Percentiles rank a stretch among this genome's conserved stretches.
These are phyloP conservation scores for Marchantia paleacea DNA, from an alignment of 225 moss, liverwort and hornwort species.

Conservation along the genomic window DNA sequence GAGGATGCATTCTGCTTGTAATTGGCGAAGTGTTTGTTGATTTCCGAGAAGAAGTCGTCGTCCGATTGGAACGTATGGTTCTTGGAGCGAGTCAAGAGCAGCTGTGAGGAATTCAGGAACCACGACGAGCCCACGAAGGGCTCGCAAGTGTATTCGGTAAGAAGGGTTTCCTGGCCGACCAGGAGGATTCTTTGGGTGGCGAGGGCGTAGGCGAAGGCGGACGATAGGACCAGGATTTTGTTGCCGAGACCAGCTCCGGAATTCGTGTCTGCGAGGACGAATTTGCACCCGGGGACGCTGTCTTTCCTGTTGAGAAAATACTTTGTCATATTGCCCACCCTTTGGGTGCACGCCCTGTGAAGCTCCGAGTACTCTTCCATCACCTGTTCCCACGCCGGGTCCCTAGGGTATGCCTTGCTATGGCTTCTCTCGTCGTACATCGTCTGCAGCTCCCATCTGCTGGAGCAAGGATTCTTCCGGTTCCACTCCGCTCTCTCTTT, in stretches of 20 bases:
- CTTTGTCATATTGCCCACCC: conserved; percentile 31
- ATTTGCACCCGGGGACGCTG: conserved; percentile 32
- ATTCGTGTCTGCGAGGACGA: conserved; percentile 31
- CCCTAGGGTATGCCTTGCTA: conserved; percentile 19
- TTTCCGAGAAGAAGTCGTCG: neutral
- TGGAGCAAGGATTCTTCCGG: conserved; percentile 28
- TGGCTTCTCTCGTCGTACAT: conserved; percentile 35
- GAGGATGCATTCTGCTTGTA: neutral
- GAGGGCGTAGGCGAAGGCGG: conserved; percentile 39
- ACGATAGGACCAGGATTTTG: conserved; percentile 32
- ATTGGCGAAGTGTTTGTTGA: conserved; percentile 2
- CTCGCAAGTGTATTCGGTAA: conserved; percentile 34
- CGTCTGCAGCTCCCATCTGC: conserved; percentile 31
- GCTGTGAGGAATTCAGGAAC: conserved; percentile 17
- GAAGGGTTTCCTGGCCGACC: conserved; percentile 9
- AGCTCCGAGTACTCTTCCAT: conserved; percentile 37
- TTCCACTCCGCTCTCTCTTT: conserved; percentile 1
- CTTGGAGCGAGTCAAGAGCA: conserved; percentile 18
- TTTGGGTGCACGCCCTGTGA: conserved; percentile 37
- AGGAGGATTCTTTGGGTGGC: conserved; percentile 44
- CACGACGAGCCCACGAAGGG: conserved; percentile 45
- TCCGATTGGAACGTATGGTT: conserved; percentile 2
- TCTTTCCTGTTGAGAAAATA: conserved; percentile 29
- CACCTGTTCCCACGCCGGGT: conserved; percentile 32
- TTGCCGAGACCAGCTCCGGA: conserved; percentile 34